Evolutionary conservation across 257 asterid genomes (phyloP), one percentile per base, ranked within the genome.

Genomic region (Penstemon eatonii): DNA sequence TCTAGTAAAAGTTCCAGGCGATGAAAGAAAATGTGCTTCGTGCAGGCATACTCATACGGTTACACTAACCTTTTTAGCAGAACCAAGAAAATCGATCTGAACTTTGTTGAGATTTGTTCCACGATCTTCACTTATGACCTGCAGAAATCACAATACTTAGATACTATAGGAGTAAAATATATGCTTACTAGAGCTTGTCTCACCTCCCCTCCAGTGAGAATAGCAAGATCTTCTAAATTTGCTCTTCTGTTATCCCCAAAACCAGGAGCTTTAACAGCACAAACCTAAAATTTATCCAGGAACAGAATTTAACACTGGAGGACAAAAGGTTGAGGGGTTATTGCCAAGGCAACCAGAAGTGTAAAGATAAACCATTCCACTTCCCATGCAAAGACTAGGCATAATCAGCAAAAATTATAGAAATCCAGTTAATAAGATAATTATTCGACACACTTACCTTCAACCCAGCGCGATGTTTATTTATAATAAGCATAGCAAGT

Each of bases 251-350:
- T 89, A 63, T 91, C 98, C 77, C 98, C 98, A 87, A 89, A 91
- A 75, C 95, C 96, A 78, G 98, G 95, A 83, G 98, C 87, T 86
- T 91, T 89, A 76, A 91, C 86, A 68, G 95, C 98, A 85, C 96
- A 91, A 54, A 91, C 92, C 97, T 91, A 76, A 19, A 80, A 71
- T 37, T 25, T 11, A 74, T 68, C 72, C 45, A 8, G 69, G 57
- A 53, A 57, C 55, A 68, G 47, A 69, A 19, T 61, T 33, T 25
- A n/a, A 67, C 66, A 41, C 37, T 58, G 41, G 36, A 59, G 58
- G 57, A 67, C 25, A n/a, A 68, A n/a, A 25, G 5, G 12, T 57
- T 18, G 7, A 47, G 53, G 6, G n/a, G 33, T 25, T 25, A 4
- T 58, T 6, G 64, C 10, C 10, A 42, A 10, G 19, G 45, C 33